These are phyloP conservation scores for Friedmanniomyces simplex DNA, from an alignment of 495 filamentous ascomycete species.

Conservation along the genomic window DNA sequence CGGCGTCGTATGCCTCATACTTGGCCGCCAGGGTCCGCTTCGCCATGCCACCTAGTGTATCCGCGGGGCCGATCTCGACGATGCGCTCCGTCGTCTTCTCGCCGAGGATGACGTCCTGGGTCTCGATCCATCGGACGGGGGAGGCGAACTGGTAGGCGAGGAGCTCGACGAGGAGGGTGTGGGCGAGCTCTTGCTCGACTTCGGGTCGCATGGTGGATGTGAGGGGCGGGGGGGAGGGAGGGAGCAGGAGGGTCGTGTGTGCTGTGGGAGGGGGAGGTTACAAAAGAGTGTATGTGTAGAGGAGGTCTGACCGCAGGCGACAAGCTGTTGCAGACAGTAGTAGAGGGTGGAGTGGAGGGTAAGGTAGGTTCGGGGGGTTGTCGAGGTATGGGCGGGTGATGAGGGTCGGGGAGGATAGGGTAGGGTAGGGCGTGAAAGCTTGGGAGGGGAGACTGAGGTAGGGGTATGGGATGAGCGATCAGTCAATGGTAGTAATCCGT, in stretches of 20 bases:
- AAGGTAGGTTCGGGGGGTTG: not conserved
- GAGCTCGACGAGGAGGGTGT: constrained; percentile 95
- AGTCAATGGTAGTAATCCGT: too few species aligned
- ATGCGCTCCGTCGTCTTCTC: constrained; percentile 94
- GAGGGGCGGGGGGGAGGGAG: not conserved
- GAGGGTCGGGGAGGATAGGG: not conserved
- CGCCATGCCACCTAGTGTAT: constrained; percentile 97
- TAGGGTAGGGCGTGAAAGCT: not conserved
- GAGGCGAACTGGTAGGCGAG: constrained; percentile 98
- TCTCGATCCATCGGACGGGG: constrained; percentile 98
- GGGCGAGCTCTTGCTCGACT: constrained; percentile 95
- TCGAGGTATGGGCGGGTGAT: too few species aligned
- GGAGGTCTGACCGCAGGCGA: not conserved
- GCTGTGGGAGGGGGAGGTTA: not conserved
- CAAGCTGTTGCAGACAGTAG: not conserved
- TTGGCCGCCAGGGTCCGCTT: constrained; percentile 91
- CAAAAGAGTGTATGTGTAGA: not conserved
- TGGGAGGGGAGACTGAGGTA: too few species aligned
- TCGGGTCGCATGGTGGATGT: constrained; percentile 81
- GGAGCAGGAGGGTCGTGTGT: not conserved
- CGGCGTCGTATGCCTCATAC: constrained; percentile 98
- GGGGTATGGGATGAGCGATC: too few species aligned
- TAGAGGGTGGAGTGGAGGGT: not conserved
- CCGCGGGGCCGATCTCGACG: constrained; percentile 93
- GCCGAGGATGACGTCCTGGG: constrained; percentile 96